phyloP scores from a whole-genome alignment of 2,329 filamentous ascomycete species.

The Coniochaeta sp. region DNA sequence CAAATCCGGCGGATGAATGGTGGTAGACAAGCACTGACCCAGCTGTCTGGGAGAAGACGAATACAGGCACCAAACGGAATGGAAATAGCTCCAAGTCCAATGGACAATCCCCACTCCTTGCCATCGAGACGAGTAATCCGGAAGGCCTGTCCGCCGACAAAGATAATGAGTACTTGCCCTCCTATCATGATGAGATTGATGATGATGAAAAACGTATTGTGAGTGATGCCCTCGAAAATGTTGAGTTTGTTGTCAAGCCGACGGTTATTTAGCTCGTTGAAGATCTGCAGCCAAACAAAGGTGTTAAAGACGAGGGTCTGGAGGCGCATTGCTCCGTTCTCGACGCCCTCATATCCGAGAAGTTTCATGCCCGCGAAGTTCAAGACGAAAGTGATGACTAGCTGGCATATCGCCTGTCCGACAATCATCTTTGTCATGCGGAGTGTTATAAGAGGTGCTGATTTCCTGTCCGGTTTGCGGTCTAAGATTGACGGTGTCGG shows the following conservation, averaged over 20 bases:
- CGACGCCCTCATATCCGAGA: slow-evolving; percentile 43
- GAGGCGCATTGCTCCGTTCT: slow-evolving; percentile 43
- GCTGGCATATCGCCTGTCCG: slow-evolving; percentile 70
- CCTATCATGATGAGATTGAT: slow-evolving; percentile 79
- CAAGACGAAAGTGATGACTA: slow-evolving; percentile 58
- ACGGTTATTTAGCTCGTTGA: slow-evolving; percentile 78
- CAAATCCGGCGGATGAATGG: slow-evolving; percentile 11
- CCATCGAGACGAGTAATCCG: slow-evolving; percentile 54
- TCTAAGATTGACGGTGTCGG: slow-evolving; percentile 25
- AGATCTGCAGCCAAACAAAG: slow-evolving; percentile 83
- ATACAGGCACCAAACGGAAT: slow-evolving; percentile 67
- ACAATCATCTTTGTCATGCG: slow-evolving; percentile 91
- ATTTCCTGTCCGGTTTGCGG: slow-evolving; percentile 67
- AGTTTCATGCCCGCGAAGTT: slow-evolving; percentile 58
- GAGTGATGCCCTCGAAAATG: slow-evolving; percentile 72
- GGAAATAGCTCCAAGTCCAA: slow-evolving; percentile 68
- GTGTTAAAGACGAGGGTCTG: slow-evolving; percentile 72
- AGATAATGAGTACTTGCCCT: slow-evolving; percentile 78
- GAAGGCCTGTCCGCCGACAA: slow-evolving; percentile 71
- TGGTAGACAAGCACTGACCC: slow-evolving; percentile 17
- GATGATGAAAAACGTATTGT: slow-evolving; percentile 73
- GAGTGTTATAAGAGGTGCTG: slow-evolving; percentile 62
- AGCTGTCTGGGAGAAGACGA: slow-evolving; percentile 63
- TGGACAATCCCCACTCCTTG: slow-evolving; percentile 74
- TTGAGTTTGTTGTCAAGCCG: slow-evolving; percentile 84